Evolutionary conservation across 371 early-diverging fungal species (phyloP).

Genomic region (Catenaria anguillulae): DNA sequence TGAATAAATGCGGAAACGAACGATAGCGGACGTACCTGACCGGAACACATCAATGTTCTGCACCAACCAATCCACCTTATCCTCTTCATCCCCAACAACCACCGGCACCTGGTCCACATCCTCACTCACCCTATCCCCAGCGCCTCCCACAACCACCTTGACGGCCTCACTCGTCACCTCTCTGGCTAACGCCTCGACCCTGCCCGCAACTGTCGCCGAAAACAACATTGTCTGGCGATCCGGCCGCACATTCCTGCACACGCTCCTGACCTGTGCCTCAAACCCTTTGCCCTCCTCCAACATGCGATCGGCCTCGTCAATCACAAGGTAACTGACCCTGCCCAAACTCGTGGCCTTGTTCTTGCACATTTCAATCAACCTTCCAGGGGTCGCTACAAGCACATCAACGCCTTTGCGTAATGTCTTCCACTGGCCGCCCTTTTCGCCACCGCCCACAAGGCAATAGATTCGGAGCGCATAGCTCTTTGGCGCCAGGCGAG

Average conservation of each 20-base stretch:
- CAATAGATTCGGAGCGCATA: slow-evolving; percentile 46
- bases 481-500: slow-evolving; percentile 52
- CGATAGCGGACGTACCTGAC: slow-evolving; percentile 24
- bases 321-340: slow-evolving; percentile 38
- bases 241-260: slow-evolving; percentile 40
- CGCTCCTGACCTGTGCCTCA: slow-evolving; percentile 10
- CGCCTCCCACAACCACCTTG: slow-evolving; percentile 6
- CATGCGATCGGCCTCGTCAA: slow-evolving; percentile 47
- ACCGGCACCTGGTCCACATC: slow-evolving; percentile 60
- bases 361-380: slow-evolving; percentile 44
- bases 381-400: slow-evolving; percentile 75
- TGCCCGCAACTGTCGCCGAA: slow-evolving; percentile 46
- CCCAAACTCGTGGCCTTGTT: slow-evolving; percentile 26
- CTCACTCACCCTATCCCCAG: slow-evolving; percentile 35
- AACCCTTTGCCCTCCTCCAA: slow-evolving; percentile 29
- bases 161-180: background rate
- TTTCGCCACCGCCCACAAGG: slow-evolving; percentile 83
- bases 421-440: slow-evolving; percentile 75
- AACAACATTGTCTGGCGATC: slow-evolving; percentile 43
- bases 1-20: background rate
- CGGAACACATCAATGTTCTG: slow-evolving; percentile 31
- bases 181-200: slow-evolving; percentile 2
- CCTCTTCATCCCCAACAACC: slow-evolving; percentile 41
- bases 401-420: slow-evolving; percentile 74
- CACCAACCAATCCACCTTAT: slow-evolving; percentile 52